Conservation (phyloP, 129 eudicot genomes). For the Artemisia annua region DNA sequence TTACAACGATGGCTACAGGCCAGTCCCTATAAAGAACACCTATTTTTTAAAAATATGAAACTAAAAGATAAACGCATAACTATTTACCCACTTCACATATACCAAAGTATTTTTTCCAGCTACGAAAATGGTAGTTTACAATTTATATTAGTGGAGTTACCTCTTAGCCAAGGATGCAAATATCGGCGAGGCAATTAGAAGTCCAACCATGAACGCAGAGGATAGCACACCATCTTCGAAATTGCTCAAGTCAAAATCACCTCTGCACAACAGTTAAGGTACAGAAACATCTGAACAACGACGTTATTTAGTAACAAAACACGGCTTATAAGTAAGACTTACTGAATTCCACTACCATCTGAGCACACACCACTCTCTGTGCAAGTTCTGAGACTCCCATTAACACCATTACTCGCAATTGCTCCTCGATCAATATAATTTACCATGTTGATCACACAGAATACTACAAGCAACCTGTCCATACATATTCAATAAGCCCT, state of each 20-base stretch:
- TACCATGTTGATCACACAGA: constrained; percentile 75
- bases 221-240: constrained; percentile 84
- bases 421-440: constrained; percentile 91
- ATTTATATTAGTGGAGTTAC: not conserved
- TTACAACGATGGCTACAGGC: not conserved
- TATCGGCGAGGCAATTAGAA: constrained; percentile 77
- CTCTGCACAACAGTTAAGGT: constrained; percentile 39
- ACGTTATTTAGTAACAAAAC: not conserved
- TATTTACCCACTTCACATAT: not conserved
- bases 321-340: constrained; percentile 30
- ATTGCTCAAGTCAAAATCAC: constrained; percentile 63
- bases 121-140: constrained; percentile 1
- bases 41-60: not conserved
- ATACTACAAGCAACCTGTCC: constrained; percentile 68
- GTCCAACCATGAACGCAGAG: constrained; percentile 92
- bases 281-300: constrained; percentile 3
- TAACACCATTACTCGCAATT: constrained; percentile 90
- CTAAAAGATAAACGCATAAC: not conserved
- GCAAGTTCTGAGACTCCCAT: constrained; percentile 64
- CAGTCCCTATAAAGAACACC: not conserved
- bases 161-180: constrained; percentile 48
- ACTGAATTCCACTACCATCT: constrained; percentile 89
- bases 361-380: constrained; percentile 57
- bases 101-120: not conserved
- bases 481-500: not conserved